Percentiles rank a stretch among this genome's conserved stretches.
Conservation (phyloP, 345 rosid genomes). For the Ceriops tagal region DNA sequence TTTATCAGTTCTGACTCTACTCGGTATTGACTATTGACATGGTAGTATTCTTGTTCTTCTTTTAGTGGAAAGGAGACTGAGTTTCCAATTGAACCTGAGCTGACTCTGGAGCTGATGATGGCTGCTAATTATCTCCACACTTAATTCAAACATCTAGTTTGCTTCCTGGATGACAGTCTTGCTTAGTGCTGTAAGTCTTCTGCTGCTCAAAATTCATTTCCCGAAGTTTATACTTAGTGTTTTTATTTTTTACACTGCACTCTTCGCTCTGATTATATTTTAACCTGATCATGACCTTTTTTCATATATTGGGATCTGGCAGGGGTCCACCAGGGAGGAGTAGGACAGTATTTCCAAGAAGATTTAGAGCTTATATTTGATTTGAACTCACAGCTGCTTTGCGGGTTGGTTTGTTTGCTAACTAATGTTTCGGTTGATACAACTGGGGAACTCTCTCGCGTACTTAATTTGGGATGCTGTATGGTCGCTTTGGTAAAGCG, state of each 20-base stretch:
- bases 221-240: background rate
- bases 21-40: slow-evolving; percentile 14
- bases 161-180: slow-evolving; percentile 14
- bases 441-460: background rate
- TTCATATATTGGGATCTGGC: background rate
- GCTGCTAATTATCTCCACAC: slow-evolving; percentile 77
- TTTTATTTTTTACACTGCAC: background rate
- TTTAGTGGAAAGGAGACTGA: slow-evolving; percentile 64
- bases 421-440: slow-evolving; percentile 1
- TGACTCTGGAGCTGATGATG: slow-evolving; percentile 73
- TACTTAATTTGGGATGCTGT: no score
- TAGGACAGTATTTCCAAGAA: slow-evolving; percentile 1
- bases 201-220: background rate
- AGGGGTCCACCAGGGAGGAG: background rate
- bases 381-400: background rate
- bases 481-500: no score
- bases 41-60: background rate
- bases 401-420: background rate
- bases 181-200: slow-evolving; percentile 7
- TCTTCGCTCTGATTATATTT: background rate
- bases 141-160: slow-evolving; percentile 18
- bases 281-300: background rate
- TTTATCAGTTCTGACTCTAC: background rate
- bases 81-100: slow-evolving; percentile 65
- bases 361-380: background rate